Evolutionary conservation across 768 basidiomycete species (phyloP), one percentile per base, ranked within the genome.

Genomic region (Boletus rubescentipes): DNA sequence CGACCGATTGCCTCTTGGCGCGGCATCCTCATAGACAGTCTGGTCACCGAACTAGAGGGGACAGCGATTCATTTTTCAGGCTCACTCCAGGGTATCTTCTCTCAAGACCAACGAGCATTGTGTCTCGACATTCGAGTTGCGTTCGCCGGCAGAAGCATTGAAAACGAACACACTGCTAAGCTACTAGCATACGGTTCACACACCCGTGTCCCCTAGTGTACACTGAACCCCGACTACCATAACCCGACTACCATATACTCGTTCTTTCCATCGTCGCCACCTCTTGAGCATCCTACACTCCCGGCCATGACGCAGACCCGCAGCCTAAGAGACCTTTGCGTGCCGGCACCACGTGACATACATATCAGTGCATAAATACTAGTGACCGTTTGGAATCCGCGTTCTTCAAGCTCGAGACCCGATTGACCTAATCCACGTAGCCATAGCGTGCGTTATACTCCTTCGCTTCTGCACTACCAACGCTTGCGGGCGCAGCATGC

Each of bases 381-480:
- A 47, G n/a, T 44, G 18, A 30, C 46, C 55, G 30, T 16, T 35
- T 16, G 11, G 16, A 12, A 9, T 14, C 32, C 32, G 29, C 26
- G 31, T 42, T 26, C 26, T 26, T 26, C 26, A 26, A 26, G 26
- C 26, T 60, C 45, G 54, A 11, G 43, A 46, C 31, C 61, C 60
- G 4, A 67, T 54, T 30, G 60, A 60, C 49, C 55, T 56, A 42
- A 67, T 55, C 56, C 66, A 67, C 10, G 53, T 51, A 23, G 55
- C 66, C 61, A 67, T 54, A 6, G 37, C 32, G 14, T 38, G 57
- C 18, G 55, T 34, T 23, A 64, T 8, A 26, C 58, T 51, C 42
- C 61, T 57, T 40, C 60, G 60, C 26, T 49, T 57, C 32, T 60
- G 56, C 5, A 64, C 55, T 5, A 43, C 44, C 6, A 67, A 58